These are phyloP conservation scores for Trichoderma afroharzianum DNA, from an alignment of 2,329 filamentous ascomycete genomes.

Conservation along the genomic window DNA sequence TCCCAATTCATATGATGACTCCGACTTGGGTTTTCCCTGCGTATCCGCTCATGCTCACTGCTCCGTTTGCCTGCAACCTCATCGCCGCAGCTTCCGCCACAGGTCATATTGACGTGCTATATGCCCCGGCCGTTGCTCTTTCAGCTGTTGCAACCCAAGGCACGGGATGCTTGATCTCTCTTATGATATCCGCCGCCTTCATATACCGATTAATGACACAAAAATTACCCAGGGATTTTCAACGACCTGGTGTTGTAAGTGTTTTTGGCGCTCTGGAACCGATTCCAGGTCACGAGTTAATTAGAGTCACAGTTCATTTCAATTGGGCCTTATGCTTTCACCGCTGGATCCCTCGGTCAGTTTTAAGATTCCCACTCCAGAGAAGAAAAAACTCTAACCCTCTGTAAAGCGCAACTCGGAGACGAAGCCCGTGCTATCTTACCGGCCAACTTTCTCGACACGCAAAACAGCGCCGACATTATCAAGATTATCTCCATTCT, in stretches of 20 bases:
- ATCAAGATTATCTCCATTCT: constrained; percentile 53
- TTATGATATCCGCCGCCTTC: constrained; percentile 83
- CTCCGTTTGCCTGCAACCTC: constrained; percentile 64
- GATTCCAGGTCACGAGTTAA: not conserved
- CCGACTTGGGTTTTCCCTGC: constrained; percentile 86
- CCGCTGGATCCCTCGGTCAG: constrained; percentile 40
- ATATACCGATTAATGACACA: constrained; percentile 86
- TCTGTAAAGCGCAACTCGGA: constrained; percentile 40
- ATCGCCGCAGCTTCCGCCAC: constrained; percentile 38
- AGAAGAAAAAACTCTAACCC: not conserved
- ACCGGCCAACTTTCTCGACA: constrained; percentile 40
- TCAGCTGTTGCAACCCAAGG: constrained; percentile 51
- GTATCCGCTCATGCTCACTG: constrained; percentile 74
- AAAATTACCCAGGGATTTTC: constrained; percentile 71
- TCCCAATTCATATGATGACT: constrained; percentile 77
- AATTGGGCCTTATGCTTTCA: constrained; percentile 68
- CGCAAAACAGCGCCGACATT: constrained; percentile 41
- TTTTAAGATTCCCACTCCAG: not conserved
- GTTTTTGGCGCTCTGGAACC: not conserved
- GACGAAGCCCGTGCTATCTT: constrained; percentile 41
- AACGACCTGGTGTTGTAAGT: constrained; percentile 68
- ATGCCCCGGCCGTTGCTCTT: constrained; percentile 45
- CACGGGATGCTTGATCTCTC: constrained; percentile 53
- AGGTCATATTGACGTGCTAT: constrained; percentile 24
- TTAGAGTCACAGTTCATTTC: constrained; percentile 60